phyloP scores from a whole-genome alignment of 176 grass and related monocot species.

The Metroxylon sagu region DNA sequence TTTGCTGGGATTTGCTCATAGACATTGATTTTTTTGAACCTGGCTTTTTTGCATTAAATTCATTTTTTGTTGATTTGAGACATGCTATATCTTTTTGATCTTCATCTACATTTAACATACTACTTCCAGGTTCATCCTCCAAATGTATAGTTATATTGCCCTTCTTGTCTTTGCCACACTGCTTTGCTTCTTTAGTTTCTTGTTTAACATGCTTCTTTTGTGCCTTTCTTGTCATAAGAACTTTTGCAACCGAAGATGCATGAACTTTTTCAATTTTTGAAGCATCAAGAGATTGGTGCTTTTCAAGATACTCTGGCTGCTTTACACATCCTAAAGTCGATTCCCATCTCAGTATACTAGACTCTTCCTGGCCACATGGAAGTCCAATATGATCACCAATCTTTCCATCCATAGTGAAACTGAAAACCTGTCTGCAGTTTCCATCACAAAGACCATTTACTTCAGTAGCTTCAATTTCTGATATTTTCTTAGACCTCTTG shows the following conservation, averaged over 20 bases:
- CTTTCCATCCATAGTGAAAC: conserved; percentile 2
- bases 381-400: conserved; percentile 9
- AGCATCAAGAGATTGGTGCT: not conserved
- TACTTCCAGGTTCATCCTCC: not conserved
- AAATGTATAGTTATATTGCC: not conserved
- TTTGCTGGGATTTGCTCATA: not conserved
- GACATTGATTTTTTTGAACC: not conserved
- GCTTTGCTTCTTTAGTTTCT: not conserved
- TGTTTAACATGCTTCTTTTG: not conserved
- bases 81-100: not conserved
- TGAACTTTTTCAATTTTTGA: not conserved
- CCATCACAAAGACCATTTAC: conserved; percentile 27
- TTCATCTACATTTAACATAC: not conserved
- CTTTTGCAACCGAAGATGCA: not conserved
- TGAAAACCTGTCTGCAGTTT: conserved; percentile 14
- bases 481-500: conserved; percentile 65
- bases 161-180: not conserved
- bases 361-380: not conserved
- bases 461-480: conserved; percentile 39
- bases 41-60: not conserved
- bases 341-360: not conserved
- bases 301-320: not conserved
- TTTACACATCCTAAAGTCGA: not conserved
- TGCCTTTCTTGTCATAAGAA: not conserved
- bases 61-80: not conserved